Evolutionary conservation across 2,329 filamentous ascomycete species (phyloP), one percentile per base, ranked within the genome.

Genomic region (Penicillium verrucosum): DNA sequence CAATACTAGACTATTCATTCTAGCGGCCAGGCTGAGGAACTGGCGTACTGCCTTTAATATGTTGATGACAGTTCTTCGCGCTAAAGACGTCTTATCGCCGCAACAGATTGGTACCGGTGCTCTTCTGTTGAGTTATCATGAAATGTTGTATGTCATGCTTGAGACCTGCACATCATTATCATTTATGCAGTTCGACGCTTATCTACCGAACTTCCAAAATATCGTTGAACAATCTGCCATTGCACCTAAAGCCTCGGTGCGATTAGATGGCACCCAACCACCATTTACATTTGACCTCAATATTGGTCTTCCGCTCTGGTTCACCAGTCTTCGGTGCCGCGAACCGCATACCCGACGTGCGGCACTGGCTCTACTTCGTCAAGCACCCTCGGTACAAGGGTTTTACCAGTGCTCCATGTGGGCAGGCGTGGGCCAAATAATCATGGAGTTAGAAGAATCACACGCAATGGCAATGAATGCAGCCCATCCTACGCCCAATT

Each of bases 361-460:
- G 2, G 70, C 72, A 23, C 36, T 75, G 1, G 56, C 58, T 14
- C 55, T 74, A 16, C 57, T 73, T 0, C 60, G 57, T 1, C 58
- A 50, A 47, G 62, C 64, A 4, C 68, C 66, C 7, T 60, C 50
- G 1, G 58, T 73, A 3, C 66, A 73, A 42, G 72, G 72, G 0
- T 64, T 73, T 21, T 64, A 65, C 27, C 64, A 67, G 34, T 52
- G 57, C 16, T 54, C 51, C 1, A 57, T 64, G 0, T 60, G 60
- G 7, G 58, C 59, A 12, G 41, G 53, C 4, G 47, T 71, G 2
- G 58, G 56, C 0, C 62, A 72, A 52, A 56, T 40, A 5, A 55
- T 74, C 16, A 70, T 73, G 38, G 54, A 53, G n/a, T 18, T 73
- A 3, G 71, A 74, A 54, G 71, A 73, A 51, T 62, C 36, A n/a